phyloP scores from a whole-genome alignment of 2,329 filamentous ascomycete genomes.

The Botryotinia convoluta region DNA sequence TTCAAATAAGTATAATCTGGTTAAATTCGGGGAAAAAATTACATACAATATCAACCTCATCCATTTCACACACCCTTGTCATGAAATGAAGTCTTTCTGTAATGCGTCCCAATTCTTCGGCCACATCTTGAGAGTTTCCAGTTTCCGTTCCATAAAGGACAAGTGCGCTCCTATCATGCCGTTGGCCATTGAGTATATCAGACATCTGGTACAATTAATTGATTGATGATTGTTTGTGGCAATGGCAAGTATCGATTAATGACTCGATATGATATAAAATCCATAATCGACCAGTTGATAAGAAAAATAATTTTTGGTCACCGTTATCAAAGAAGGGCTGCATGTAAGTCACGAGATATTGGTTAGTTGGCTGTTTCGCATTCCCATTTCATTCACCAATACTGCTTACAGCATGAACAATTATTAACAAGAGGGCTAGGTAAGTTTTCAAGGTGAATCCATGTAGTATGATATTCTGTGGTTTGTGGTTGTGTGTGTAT shows the following conservation, averaged over 20 bases:
- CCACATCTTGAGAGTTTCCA: slow-evolving; percentile 88
- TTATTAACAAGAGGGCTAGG: background rate
- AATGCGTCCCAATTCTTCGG: slow-evolving; percentile 74
- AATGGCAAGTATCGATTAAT: background rate
- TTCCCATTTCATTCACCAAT: background rate
- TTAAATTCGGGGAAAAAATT: background rate
- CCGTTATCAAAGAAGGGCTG: background rate
- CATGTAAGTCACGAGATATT: background rate
- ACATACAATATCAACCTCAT: slow-evolving; percentile 69
- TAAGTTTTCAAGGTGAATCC: background rate
- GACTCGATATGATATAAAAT: background rate
- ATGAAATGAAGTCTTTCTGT: slow-evolving; percentile 76
- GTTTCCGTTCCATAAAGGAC: slow-evolving; percentile 94
- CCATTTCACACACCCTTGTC: slow-evolving; percentile 72
- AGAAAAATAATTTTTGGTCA: background rate
- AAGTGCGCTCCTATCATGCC: slow-evolving; percentile 52
- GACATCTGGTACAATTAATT: background rate
- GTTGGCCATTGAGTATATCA: slow-evolving; percentile 24
- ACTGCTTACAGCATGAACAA: background rate
- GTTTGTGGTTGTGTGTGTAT: background rate
- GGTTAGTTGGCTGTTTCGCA: background rate
- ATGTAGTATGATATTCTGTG: background rate
- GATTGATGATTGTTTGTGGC: background rate
- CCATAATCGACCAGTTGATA: background rate
- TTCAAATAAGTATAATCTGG: slow-evolving; percentile 30